These are phyloP conservation scores for Ustilago hordei DNA, from an alignment of 1,284 basidiomycete species.

Conservation along the genomic window DNA sequence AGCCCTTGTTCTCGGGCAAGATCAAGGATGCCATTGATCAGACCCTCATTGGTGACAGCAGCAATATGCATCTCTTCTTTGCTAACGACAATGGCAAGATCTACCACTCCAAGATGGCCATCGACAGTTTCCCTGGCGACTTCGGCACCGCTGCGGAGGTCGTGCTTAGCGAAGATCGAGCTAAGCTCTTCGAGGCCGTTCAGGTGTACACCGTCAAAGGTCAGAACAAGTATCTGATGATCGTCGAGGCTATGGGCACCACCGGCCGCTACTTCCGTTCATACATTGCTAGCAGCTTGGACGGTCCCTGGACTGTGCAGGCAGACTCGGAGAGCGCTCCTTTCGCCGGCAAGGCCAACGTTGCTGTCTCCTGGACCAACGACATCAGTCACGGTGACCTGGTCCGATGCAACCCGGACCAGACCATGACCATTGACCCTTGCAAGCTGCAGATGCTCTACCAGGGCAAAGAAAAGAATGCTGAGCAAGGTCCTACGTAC, in stretches of 20 bases:
- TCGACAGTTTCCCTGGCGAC: conserved; percentile 24
- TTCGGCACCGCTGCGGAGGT: conserved; percentile 27
- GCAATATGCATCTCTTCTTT: conserved; percentile 36
- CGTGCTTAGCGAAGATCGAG: conserved; percentile 22
- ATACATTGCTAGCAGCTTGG: conserved; percentile 27
- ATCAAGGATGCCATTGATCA: conserved; percentile 35
- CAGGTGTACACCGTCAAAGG: conserved; percentile 39
- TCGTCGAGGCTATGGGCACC: conserved; percentile 29
- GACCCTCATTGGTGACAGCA: conserved; percentile 33
- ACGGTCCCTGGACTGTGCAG: conserved; percentile 29
- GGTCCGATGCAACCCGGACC: conserved; percentile 34
- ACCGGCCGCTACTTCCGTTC: conserved; percentile 40
- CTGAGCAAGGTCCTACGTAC: conserved; percentile 7
- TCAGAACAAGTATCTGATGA: conserved; percentile 41
- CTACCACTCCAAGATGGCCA: conserved; percentile 33
- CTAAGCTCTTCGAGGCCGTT: conserved; percentile 31
- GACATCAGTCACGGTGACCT: conserved; percentile 42
- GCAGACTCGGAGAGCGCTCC: conserved; percentile 33
- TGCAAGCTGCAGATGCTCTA: conserved; percentile 32
- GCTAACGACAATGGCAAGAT: conserved; percentile 39
- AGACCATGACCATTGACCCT: conserved; percentile 40
- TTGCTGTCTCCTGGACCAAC: conserved; percentile 30
- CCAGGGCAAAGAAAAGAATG: conserved; percentile 24
- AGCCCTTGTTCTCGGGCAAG: conserved; percentile 21
- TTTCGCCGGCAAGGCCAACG: conserved; percentile 44